These are phyloP conservation scores for Emergomyces africanus DNA, from an alignment of 2,329 filamentous ascomycete genomes.

Conservation along the genomic window DNA sequence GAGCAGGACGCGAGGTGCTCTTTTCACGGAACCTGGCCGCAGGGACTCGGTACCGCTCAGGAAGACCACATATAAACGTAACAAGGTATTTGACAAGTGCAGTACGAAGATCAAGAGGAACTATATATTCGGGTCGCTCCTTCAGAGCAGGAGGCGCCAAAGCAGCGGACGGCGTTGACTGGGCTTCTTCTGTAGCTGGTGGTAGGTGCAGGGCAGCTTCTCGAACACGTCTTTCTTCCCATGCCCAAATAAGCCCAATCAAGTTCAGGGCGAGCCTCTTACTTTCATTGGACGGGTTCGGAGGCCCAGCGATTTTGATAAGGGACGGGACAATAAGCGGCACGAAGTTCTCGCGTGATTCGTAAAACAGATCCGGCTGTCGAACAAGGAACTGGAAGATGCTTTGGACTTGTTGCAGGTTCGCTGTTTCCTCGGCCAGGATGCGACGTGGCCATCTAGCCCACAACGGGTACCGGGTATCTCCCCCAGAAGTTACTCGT, in stretches of 20 bases:
- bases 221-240: slow-evolving; percentile 74
- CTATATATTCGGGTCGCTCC: slow-evolving; percentile 53
- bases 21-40: slow-evolving; percentile 53
- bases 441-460: slow-evolving; percentile 82
- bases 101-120: slow-evolving; percentile 53
- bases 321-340: slow-evolving; percentile 79
- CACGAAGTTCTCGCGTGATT: slow-evolving; percentile 82
- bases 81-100: slow-evolving; percentile 92
- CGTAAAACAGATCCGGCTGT: slow-evolving; percentile 88
- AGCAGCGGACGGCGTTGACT: slow-evolving; percentile 39
- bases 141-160: slow-evolving; percentile 29
- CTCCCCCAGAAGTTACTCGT: slow-evolving; percentile 47
- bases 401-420: slow-evolving; percentile 87
- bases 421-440: slow-evolving; percentile 84
- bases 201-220: slow-evolving; percentile 1
- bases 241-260: slow-evolving; percentile 81
- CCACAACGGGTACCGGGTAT: slow-evolving; percentile 70
- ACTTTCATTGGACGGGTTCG: slow-evolving; percentile 77
- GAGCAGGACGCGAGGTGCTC: slow-evolving; percentile 30
- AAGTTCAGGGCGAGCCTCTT: slow-evolving; percentile 85
- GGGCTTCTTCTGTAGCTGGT: slow-evolving; percentile 56
- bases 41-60: slow-evolving; percentile 69
- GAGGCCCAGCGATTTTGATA: slow-evolving; percentile 65
- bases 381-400: slow-evolving; percentile 95
- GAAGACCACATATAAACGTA: slow-evolving; percentile 82